Evolutionary conservation across 73 alveolate genomes (phyloP), one percentile per base, ranked within the genome.

Genomic region (Paraurostyla sp.): DNA sequence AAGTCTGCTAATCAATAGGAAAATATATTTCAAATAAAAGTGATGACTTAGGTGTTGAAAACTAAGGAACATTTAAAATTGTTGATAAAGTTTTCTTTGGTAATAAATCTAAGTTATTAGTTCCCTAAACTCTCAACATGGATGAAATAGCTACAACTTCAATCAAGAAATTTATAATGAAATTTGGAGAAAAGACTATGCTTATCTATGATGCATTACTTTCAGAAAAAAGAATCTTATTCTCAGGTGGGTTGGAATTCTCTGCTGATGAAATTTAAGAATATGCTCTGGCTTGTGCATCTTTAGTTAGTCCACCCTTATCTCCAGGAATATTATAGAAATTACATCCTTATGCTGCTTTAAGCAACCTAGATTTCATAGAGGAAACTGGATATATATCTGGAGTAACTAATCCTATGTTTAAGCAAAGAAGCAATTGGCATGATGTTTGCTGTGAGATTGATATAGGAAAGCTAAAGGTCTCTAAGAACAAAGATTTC

Each of bases 371-470:
- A 59, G 95, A 93, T 43, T 93, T 95, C 76, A 60, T 95, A 51
- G 95, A 95, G 57, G 92, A 81, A 54, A 87, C 91, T 29, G 94
- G 94, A 48, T 95, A 96, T 71, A 93, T 95, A 18, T 94, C 95
- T 75, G 98, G 97, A 6, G 97, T 94, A 30, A 95, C 97, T 40
- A 95, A 95, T 68, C 97, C 96, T 1, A 88, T 95, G 71, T 93
- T 95, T 78, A 89, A 95, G 84, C 22, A 85, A n/a, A 93, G 93
- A 69, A 60, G 90, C 27, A 71, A 90, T 23, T 92, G 93, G 90
- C 89, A 94, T 91, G 98, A 95, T 88, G 92, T 95, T 58, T 87
- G 94, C 85, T 93, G 97, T 29, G 98, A 95, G 68, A 94, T 95
- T 58, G 97, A 95, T 46, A 80, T 91, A 18, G 97, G 96, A 18